Evolutionary conservation across 441 rosid species (phyloP).

Genomic region (Croton laevigatus): DNA sequence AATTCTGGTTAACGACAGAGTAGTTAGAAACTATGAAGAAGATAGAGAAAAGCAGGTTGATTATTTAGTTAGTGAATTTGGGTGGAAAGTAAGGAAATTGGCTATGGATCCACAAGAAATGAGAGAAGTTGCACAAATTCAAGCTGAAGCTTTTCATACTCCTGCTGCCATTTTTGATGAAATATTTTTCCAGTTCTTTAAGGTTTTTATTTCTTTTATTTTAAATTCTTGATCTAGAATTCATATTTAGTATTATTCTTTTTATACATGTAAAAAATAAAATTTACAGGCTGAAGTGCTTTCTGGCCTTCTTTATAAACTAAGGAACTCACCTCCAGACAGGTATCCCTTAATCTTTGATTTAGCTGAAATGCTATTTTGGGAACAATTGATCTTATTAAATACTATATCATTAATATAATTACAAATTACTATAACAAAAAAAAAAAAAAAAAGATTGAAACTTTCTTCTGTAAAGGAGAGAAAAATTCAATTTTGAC

Average conservation of each 20-base stretch:
- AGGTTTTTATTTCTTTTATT: conserved; percentile 38
- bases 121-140: conserved; percentile 59
- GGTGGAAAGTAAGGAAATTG: conserved; percentile 72
- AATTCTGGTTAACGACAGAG: background rate
- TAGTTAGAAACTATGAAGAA: background rate
- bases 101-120: conserved; percentile 42
- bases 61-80: conserved; percentile 47
- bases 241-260: background rate
- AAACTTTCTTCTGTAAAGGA: background rate
- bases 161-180: conserved; percentile 64
- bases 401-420: no score
- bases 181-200: conserved; percentile 64
- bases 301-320: conserved; percentile 73
- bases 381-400: no score
- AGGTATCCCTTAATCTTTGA: conserved; percentile 32
- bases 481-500: background rate
- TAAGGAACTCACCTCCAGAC: conserved; percentile 65
- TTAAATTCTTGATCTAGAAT: background rate
- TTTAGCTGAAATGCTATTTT: background rate
- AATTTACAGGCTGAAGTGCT: conserved; percentile 77
- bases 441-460: background rate
- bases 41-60: conserved; percentile 18
- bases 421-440: no score
- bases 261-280: background rate
- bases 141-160: conserved; percentile 78